These are phyloP conservation scores for Pyrenophora graminea DNA, from an alignment of 2,329 filamentous ascomycete genomes.

Conservation along the genomic window DNA sequence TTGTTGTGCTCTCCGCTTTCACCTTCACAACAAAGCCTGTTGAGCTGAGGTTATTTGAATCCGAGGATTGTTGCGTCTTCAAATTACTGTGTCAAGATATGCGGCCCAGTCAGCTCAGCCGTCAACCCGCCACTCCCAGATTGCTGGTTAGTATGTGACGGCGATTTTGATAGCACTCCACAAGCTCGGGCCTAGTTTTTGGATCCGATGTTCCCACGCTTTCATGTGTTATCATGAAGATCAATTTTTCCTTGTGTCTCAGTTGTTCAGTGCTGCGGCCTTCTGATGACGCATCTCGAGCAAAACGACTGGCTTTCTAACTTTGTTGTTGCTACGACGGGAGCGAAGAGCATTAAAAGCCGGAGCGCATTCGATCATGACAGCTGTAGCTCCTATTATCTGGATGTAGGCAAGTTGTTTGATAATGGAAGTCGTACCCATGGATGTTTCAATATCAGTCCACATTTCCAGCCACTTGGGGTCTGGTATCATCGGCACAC, in stretches of 20 bases:
- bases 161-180: too few species aligned
- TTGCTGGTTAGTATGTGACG: too few species aligned
- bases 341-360: background rate
- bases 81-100: too few species aligned
- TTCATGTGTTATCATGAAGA: too few species aligned
- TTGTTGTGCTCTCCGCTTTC: background rate
- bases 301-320: background rate
- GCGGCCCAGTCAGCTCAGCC: too few species aligned
- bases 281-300: background rate
- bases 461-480: constrained; percentile 1
- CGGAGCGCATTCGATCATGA: background rate
- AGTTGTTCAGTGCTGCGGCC: background rate
- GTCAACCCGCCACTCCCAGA: too few species aligned
- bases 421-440: background rate
- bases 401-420: background rate
- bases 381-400: background rate
- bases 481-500: background rate
- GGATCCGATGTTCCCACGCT: too few species aligned
- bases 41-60: background rate
- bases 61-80: background rate
- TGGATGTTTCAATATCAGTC: background rate
- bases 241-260: too few species aligned
- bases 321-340: too few species aligned
- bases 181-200: too few species aligned
- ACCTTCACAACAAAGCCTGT: background rate